Evolutionary conservation across 1,139 yeast genomes (phyloP), one percentile per base, ranked within the genome.

Genomic region (Candida mesenterica): DNA sequence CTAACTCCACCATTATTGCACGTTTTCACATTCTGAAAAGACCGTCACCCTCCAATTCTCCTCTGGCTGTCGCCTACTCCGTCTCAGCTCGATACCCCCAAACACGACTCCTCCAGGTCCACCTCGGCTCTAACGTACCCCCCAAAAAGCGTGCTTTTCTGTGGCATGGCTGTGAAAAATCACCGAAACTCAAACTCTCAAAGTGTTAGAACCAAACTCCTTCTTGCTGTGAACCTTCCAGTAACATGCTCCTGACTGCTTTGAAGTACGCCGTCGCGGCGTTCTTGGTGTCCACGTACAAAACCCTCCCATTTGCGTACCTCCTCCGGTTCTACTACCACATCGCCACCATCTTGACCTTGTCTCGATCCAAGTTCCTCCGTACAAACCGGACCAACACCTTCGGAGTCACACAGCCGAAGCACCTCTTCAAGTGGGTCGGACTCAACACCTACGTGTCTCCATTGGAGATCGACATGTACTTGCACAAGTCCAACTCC

Each of bases 401-500:
- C 8, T 64, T 53, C 38, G 72, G 70, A 4, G 45, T 59, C 26
- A 41, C 50, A 15, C 48, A 50, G 8, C 43, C 50, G 3, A 41
- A 55, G 24, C 65, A 62, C 31, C 43, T 75, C 29, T 81, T 81
- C 57, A 63, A 67, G 23, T 67, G 74, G 38, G 57, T 69, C 1
- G 53, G 59, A 5, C 68, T 73, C 49, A 46, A 58, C 12, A 73
- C 88, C 0, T 79, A 79, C 44, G 87, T 85, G 23, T 81, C 92
- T 1, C 79, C 86, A 6, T 62, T 85, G 51, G 97, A 90, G 55
- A 77, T 87, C 50, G 97, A 90, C 59, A 74, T 85, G 68, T 87
- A 87, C 53, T 52, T 88, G 37, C 97, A 90, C 65, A 90, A 90
- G 62, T 79, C 84, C 41, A 90, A 90, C 57, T 78, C 90, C 14